These are phyloP conservation scores for Aphanomyces cochlioides DNA, from an alignment of 352 stramenopile genomes.

Conservation along the genomic window DNA sequence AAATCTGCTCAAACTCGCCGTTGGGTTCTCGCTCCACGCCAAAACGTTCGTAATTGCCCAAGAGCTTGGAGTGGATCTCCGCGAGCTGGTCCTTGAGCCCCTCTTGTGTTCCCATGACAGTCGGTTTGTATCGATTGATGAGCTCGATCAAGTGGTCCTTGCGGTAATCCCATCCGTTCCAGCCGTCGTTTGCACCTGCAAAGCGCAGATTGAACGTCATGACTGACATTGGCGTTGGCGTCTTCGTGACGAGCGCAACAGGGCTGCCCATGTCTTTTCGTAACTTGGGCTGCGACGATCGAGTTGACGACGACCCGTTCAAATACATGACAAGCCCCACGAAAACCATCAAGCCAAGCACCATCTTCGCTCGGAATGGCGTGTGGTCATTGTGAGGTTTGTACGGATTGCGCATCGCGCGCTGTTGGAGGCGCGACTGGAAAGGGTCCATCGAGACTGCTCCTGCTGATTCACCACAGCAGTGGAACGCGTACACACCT, in stretches of 20 bases:
- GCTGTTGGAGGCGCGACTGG: conserved; percentile 25
- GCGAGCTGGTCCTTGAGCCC: conserved; percentile 61
- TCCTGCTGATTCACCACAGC: no score
- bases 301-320: conserved; percentile 38
- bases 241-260: conserved; percentile 32
- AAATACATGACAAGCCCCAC: conserved; percentile 66
- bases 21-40: conserved; percentile 65
- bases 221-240: conserved; percentile 56
- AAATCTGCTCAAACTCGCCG: conserved; percentile 79
- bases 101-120: conserved; percentile 70
- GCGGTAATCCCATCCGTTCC: conserved; percentile 62
- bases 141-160: conserved; percentile 73
- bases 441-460: conserved; percentile 25
- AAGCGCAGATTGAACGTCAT: conserved; percentile 86
- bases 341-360: conserved; percentile 58
- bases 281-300: conserved; percentile 32
- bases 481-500: no score
- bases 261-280: conserved; percentile 34
- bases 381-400: conserved; percentile 51
- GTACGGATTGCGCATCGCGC: conserved; percentile 60
- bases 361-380: conserved; percentile 32
- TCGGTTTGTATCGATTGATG: conserved; percentile 68
- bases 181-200: conserved; percentile 54
- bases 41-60: conserved; percentile 65
- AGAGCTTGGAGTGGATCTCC: conserved; percentile 52